Conservation (phyloP, 2,329 filamentous ascomycete species). For the Fusarium xylarioides region DNA sequence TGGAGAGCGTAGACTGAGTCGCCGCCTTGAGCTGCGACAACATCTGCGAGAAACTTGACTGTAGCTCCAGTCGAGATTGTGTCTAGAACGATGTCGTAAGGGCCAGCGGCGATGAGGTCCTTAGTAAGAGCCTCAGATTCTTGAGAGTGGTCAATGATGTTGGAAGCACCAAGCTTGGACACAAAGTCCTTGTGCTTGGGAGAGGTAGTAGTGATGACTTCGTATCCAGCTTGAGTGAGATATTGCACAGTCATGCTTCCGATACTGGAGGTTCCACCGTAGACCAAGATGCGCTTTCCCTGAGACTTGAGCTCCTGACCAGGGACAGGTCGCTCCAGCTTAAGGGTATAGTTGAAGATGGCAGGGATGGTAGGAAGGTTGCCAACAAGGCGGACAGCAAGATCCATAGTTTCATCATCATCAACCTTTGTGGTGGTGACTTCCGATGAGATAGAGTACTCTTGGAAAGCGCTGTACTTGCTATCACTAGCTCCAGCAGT, state of each 20-base stretch:
- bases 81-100: conserved; percentile 24
- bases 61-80: conserved; percentile 27
- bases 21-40: conserved; percentile 20
- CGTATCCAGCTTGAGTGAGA: conserved; percentile 28
- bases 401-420: conserved; percentile 7
- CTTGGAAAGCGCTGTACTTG: conserved; percentile 32
- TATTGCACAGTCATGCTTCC: conserved; percentile 30
- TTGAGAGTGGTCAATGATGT: conserved; percentile 16
- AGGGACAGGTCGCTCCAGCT: conserved; percentile 17
- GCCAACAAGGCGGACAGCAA: conserved; percentile 27
- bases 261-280: conserved; percentile 32
- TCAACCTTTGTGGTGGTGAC: conserved; percentile 22
- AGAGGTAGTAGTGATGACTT: conserved; percentile 29
- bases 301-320: not conserved
- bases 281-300: conserved; percentile 22
- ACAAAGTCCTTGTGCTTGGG: conserved; percentile 29
- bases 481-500: conserved; percentile 22
- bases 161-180: conserved; percentile 12
- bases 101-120: conserved; percentile 6
- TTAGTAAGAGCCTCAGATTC: not conserved
- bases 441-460: conserved; percentile 7
- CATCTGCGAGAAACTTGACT: conserved; percentile 21
- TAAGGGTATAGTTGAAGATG: conserved; percentile 25
- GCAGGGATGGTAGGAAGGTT: conserved; percentile 29
- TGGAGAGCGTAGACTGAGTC: conserved; percentile 28